A percentile compares a stretch with the other conserved stretches of the same genome.
These are phyloP conservation scores for Amphibolis antarctica DNA, from an alignment of 106 monocot species.

Conservation along the genomic window DNA sequence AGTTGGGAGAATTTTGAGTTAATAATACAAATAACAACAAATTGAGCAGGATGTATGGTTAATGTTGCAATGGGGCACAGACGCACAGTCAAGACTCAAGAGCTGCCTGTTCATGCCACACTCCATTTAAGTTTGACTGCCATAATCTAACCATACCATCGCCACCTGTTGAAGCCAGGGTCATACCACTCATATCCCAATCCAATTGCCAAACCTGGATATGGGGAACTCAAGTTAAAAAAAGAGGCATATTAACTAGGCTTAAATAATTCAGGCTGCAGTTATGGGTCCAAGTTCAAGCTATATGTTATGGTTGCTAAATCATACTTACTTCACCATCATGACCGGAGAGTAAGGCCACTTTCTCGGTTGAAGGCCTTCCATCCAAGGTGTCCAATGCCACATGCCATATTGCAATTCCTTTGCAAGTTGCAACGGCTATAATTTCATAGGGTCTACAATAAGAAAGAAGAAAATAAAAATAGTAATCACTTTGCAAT, in stretches of 20 bases:
- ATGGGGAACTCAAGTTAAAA: no score
- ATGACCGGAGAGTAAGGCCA: slow-evolving; percentile 73
- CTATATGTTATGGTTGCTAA: no score
- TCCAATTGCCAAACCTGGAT: slow-evolving; percentile 24
- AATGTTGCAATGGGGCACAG: slow-evolving; percentile 7
- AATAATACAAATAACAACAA: not conserved
- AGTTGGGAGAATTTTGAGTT: not conserved
- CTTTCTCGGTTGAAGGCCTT: slow-evolving; percentile 52
- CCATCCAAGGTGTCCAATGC: slow-evolving; percentile 47
- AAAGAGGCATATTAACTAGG: no score
- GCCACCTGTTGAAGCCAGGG: slow-evolving; percentile 72
- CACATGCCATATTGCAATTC: slow-evolving; percentile 89
- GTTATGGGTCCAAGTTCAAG: no score
- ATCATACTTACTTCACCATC: slow-evolving; percentile 60
- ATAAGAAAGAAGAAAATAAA: no score
- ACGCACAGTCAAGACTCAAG: slow-evolving; percentile 75
- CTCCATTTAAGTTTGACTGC: slow-evolving; percentile 87
- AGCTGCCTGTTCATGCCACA: slow-evolving; percentile 79
- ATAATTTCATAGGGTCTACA: slow-evolving; percentile 81
- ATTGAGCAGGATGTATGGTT: not conserved
- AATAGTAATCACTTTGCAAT: no score
- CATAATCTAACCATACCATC: slow-evolving; percentile 81
- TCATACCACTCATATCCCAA: slow-evolving; percentile 86
- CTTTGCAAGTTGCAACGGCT: slow-evolving; percentile 78
- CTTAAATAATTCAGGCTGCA: no score